These are phyloP conservation scores for Plantago elongata DNA, from an alignment of 257 asterid genomes.

Conservation along the genomic window DNA sequence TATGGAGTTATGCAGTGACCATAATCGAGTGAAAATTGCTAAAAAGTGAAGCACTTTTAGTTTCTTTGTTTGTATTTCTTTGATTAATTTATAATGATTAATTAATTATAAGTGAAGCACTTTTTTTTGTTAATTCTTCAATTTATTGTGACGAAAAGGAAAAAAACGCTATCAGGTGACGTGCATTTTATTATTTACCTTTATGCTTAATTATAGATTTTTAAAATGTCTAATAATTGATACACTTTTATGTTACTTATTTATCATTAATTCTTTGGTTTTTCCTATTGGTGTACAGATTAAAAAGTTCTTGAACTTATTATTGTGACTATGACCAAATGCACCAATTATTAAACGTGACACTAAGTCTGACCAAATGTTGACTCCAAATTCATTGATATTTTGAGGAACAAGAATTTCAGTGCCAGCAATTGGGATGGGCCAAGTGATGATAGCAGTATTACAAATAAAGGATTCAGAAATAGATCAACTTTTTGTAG, in stretches of 20 bases:
- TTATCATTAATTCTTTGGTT: not conserved
- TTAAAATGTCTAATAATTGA: too few species aligned
- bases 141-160: too few species aligned
- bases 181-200: too few species aligned
- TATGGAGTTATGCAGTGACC: too few species aligned
- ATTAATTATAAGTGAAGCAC: too few species aligned
- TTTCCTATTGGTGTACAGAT: not conserved
- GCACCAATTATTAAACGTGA: not conserved
- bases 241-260: not conserved
- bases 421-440: slow-evolving; percentile 20
- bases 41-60: too few species aligned
- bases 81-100: too few species aligned
- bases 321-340: not conserved
- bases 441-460: slow-evolving; percentile 27
- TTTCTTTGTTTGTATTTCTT: too few species aligned
- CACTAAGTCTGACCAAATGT: not conserved
- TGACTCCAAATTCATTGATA: not conserved
- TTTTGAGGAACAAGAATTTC: not conserved
- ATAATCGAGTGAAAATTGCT: too few species aligned
- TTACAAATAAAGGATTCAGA: not conserved
- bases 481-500: slow-evolving; percentile 23
- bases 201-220: too few species aligned
- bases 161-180: too few species aligned
- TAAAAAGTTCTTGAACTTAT: not conserved
- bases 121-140: too few species aligned